These are phyloP conservation scores for Colletotrichum cordylinicola DNA, from an alignment of 2,329 filamentous ascomycete species.

Conservation along the genomic window DNA sequence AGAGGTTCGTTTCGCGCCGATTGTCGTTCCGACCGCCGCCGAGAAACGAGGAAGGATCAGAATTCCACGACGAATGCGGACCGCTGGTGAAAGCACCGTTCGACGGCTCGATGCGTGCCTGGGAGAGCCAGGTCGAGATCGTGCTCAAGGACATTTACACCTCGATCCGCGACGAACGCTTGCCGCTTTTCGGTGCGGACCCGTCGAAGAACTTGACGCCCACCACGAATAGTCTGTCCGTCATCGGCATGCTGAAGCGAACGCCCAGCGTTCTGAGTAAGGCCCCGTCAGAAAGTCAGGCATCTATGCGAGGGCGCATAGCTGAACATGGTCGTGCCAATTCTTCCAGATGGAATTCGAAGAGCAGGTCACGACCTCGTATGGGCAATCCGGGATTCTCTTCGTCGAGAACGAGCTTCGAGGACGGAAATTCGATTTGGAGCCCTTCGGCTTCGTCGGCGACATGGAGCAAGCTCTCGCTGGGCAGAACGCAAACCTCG, in stretches of 20 bases:
- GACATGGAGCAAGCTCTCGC: slow-evolving; percentile 92
- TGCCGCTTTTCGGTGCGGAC: slow-evolving; percentile 82
- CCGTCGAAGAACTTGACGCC: slow-evolving; percentile 44
- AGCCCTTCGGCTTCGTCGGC: slow-evolving; percentile 86
- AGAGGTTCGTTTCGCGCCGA: slow-evolving; percentile 41
- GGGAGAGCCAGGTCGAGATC: slow-evolving; percentile 89
- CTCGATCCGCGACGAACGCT: slow-evolving; percentile 85
- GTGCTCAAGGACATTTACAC: slow-evolving; percentile 91
- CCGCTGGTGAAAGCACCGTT: slow-evolving; percentile 81
- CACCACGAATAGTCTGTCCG: slow-evolving; percentile 69
- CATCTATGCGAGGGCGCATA: slow-evolving; percentile 73
- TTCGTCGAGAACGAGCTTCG: slow-evolving; percentile 92
- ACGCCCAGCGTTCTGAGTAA: slow-evolving; percentile 93
- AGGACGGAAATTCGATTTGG: slow-evolving; percentile 89
- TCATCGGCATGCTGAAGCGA: slow-evolving; percentile 79
- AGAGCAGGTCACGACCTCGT: slow-evolving; percentile 82
- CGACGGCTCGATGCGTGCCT: slow-evolving; percentile 75
- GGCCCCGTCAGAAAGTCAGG: slow-evolving; percentile 81
- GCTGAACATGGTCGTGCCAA: slow-evolving; percentile 59
- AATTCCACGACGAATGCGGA: slow-evolving; percentile 64
- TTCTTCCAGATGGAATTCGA: slow-evolving; percentile 80
- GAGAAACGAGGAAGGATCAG: slow-evolving; percentile 43
- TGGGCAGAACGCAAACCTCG: slow-evolving; percentile 88
- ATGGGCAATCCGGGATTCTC: slow-evolving; percentile 80
- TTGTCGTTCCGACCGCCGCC: slow-evolving; percentile 58